A percentile compares a stretch with the other conserved stretches of the same genome.
phyloP scores from a whole-genome alignment of 352 stramenopile species.

The Phytophthora aleatoria region DNA sequence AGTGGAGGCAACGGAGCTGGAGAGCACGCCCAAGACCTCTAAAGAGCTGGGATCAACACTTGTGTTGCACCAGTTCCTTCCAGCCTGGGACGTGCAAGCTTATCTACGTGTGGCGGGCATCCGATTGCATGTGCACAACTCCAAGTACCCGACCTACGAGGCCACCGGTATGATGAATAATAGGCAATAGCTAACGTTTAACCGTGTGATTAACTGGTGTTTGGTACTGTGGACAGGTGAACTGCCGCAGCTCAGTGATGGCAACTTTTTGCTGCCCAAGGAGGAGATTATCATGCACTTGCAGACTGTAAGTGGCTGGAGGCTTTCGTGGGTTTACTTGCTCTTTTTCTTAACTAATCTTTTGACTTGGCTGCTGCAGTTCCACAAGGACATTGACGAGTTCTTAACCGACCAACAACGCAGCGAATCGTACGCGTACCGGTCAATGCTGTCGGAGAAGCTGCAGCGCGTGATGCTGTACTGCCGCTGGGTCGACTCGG shows the following conservation, averaged over 20 bases:
- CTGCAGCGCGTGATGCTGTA: constrained; percentile 82
- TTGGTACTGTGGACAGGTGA: constrained; percentile 43
- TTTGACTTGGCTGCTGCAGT: constrained; percentile 34
- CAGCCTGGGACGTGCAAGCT: constrained; percentile 83
- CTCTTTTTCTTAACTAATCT: not conserved
- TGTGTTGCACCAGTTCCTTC: constrained; percentile 85
- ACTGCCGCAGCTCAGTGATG: constrained; percentile 84
- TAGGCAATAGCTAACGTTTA: not conserved
- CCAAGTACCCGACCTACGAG: constrained; percentile 80
- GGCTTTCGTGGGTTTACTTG: not conserved
- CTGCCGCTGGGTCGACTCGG: constrained; percentile 83
- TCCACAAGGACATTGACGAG: constrained; percentile 83
- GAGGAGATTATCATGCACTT: constrained; percentile 88
- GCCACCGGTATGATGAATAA: constrained; percentile 52
- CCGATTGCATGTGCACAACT: constrained; percentile 85
- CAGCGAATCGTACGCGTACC: constrained; percentile 85
- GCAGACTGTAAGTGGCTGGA: constrained; percentile 58
- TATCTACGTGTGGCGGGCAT: constrained; percentile 84
- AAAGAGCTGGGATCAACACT: constrained; percentile 69
- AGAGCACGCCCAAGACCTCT: constrained; percentile 70
- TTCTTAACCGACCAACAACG: constrained; percentile 71
- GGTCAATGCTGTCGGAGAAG: constrained; percentile 83
- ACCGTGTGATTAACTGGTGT: not conserved
- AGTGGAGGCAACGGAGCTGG: constrained; percentile 47
- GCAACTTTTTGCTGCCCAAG: constrained; percentile 86